These are phyloP conservation scores for Phyllosticta citriasiana DNA, from an alignment of 2,329 filamentous ascomycete species.

Conservation along the genomic window DNA sequence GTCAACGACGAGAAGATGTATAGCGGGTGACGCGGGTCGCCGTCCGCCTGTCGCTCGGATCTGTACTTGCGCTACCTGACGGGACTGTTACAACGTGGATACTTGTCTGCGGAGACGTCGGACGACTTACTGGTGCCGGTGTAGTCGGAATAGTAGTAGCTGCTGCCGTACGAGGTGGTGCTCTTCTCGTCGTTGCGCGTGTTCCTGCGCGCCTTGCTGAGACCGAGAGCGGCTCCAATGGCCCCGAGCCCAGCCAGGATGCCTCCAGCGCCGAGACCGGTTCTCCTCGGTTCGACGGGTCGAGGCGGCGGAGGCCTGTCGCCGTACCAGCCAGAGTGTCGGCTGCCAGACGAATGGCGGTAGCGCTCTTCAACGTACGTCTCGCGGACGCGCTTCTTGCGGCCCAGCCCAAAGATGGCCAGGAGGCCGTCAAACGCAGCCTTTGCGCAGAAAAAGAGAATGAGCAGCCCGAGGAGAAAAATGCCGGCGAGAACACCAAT, in stretches of 20 bases:
- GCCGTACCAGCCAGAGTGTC: slow-evolving; percentile 34
- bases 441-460: slow-evolving; percentile 57
- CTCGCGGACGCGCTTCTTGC: slow-evolving; percentile 40
- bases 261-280: slow-evolving; percentile 26
- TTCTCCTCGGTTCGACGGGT: slow-evolving; percentile 22
- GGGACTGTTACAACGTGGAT: slow-evolving; percentile 15
- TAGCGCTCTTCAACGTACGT: slow-evolving; percentile 55
- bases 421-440: slow-evolving; percentile 48
- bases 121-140: slow-evolving; percentile 37
- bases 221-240: slow-evolving; percentile 34
- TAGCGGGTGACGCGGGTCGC: slow-evolving; percentile 23
- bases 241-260: slow-evolving; percentile 34
- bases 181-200: slow-evolving; percentile 34
- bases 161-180: slow-evolving; percentile 22
- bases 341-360: slow-evolving; percentile 41
- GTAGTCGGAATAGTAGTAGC: slow-evolving; percentile 35
- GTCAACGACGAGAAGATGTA: slow-evolving; percentile 18
- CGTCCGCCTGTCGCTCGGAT: slow-evolving; percentile 26
- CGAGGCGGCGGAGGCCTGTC: slow-evolving; percentile 23
- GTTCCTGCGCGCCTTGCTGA: slow-evolving; percentile 33
- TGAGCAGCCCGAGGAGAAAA: slow-evolving; percentile 56
- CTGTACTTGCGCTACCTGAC: slow-evolving; percentile 36
- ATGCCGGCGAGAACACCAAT: slow-evolving; percentile 62
- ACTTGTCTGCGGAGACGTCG: not conserved
- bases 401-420: slow-evolving; percentile 52